phyloP scores from a whole-genome alignment of 169 alveolate species.

The Eimeria zaria region DNA sequence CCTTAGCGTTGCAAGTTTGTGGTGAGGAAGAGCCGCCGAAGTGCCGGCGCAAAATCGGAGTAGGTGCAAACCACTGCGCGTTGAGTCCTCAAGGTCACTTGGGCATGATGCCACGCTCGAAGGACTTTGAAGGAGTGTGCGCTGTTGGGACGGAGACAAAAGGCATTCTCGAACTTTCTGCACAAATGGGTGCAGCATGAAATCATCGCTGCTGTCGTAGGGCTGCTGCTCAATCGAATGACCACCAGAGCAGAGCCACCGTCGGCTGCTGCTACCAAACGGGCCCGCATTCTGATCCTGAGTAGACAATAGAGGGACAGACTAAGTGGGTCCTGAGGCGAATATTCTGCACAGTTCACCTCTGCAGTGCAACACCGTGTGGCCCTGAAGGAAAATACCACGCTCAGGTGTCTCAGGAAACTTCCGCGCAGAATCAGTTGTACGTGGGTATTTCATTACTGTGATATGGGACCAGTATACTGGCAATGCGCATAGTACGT shows the following conservation, averaged over 20 bases:
- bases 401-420: background rate
- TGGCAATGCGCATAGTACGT: background rate
- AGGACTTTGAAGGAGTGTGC: constrained; percentile 2
- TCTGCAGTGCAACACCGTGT: background rate
- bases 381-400: background rate
- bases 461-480: background rate
- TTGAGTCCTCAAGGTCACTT: background rate
- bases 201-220: constrained; percentile 75
- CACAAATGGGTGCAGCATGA: constrained; percentile 65
- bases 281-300: constrained; percentile 44
- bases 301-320: background rate
- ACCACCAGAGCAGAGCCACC: constrained; percentile 43
- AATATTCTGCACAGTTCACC: background rate
- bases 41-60: constrained; percentile 75
- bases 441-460: background rate
- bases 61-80: constrained; percentile 21
- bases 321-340: background rate
- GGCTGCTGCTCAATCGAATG: constrained; percentile 73
- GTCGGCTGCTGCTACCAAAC: background rate
- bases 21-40: constrained; percentile 73
- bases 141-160: constrained; percentile 43
- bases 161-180: constrained; percentile 72
- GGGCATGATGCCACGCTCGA: background rate
- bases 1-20: constrained; percentile 65
- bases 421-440: too few species aligned